Evolutionary conservation across 2,329 filamentous ascomycete species (phyloP).

Genomic region (Fusarium sp.): DNA sequence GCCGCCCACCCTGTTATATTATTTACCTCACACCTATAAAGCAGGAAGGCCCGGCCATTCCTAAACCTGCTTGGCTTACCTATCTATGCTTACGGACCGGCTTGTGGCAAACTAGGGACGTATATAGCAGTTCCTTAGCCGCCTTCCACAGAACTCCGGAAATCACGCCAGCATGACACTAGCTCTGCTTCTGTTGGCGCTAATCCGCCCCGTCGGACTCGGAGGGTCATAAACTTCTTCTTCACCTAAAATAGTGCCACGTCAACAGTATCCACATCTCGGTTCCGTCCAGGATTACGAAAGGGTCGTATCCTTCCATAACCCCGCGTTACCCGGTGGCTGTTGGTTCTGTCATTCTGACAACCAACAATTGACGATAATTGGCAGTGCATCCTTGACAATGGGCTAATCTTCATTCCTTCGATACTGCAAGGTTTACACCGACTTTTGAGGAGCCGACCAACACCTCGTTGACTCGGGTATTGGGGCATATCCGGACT

Average conservation of each 20-base stretch:
- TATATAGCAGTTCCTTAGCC: slow-evolving; percentile 7
- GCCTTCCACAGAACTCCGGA: slow-evolving; percentile 13
- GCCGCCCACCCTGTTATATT: not conserved
- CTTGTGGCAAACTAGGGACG: slow-evolving; percentile 6
- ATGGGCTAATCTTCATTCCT: slow-evolving; percentile 14
- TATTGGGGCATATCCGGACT: slow-evolving; percentile 11
- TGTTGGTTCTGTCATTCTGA: not conserved
- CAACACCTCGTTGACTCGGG: not conserved
- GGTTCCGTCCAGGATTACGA: slow-evolving; percentile 13
- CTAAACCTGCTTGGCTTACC: not conserved
- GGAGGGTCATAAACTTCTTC: slow-evolving; percentile 14
- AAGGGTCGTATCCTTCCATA: slow-evolving; percentile 10
- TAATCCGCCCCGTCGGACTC: slow-evolving; percentile 9
- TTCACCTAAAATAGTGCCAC: slow-evolving; percentile 14
- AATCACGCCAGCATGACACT: slow-evolving; percentile 15
- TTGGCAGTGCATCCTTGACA: slow-evolving; percentile 19
- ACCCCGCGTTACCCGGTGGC: slow-evolving; percentile 20
- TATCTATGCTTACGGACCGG: slow-evolving; percentile 5
- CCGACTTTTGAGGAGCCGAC: not conserved
- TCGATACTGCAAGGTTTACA: slow-evolving; percentile 12
- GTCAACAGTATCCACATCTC: slow-evolving; percentile 26
- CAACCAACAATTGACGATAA: slow-evolving; percentile 10
- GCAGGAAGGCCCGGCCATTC: not conserved
- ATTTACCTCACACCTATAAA: not conserved
- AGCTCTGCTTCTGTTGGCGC: slow-evolving; percentile 7